Conservation (phyloP, 805 yeast species). For the Hanseniaspora taiwanica region DNA sequence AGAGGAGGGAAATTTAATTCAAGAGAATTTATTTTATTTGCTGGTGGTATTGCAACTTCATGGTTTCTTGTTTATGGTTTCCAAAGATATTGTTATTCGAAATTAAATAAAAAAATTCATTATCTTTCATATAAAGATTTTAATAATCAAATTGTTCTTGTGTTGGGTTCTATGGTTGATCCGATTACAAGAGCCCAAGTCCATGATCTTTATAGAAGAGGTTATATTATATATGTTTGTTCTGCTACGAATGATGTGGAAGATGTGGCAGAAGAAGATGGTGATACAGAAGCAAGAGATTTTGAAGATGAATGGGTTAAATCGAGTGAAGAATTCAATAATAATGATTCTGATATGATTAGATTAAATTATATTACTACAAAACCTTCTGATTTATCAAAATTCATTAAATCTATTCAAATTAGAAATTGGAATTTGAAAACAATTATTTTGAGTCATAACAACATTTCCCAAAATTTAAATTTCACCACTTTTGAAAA, state of each 20-base stretch:
- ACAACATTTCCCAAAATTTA: slow-evolving; percentile 4
- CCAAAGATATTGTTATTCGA: slow-evolving; percentile 1
- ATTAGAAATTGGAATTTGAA: slow-evolving; percentile 1
- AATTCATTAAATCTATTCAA: slow-evolving; percentile 1
- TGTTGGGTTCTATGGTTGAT: slow-evolving; percentile 23
- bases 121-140: slow-evolving; percentile 3
- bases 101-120: slow-evolving; percentile 1
- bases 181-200: slow-evolving; percentile 24
- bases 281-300: neutral
- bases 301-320: slow-evolving; percentile 1
- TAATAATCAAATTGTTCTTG: slow-evolving; percentile 10
- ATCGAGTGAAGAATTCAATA: slow-evolving; percentile 4
- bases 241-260: slow-evolving; percentile 22
- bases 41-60: neutral
- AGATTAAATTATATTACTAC: slow-evolving; percentile 5
- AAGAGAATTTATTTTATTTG: neutral
- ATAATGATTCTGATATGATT: slow-evolving; percentile 3
- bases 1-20: neutral
- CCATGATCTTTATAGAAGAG: slow-evolving; percentile 22
- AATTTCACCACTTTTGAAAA: slow-evolving; percentile 2
- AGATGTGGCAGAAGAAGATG: slow-evolving; percentile 13
- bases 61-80: neutral
- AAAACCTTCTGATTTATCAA: slow-evolving; percentile 1
- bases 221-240: slow-evolving; percentile 21
- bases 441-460: slow-evolving; percentile 5